These are phyloP conservation scores for Ogataea kodamae DNA, from an alignment of 805 yeast genomes.

Conservation along the genomic window DNA sequence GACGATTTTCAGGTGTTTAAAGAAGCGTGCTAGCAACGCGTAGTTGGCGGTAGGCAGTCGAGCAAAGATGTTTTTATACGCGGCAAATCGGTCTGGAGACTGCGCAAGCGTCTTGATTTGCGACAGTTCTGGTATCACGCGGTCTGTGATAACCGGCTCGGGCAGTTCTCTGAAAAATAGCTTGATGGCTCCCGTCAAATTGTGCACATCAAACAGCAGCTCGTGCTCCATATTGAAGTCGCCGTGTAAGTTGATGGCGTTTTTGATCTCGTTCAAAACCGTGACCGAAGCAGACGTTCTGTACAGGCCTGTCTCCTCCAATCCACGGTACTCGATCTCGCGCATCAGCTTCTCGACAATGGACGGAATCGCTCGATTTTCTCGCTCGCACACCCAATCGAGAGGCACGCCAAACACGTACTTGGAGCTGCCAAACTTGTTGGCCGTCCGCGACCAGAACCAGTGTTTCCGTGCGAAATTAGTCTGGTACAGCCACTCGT, in stretches of 20 bases:
- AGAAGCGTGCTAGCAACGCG: conserved; percentile 61
- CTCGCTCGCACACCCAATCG: conserved; percentile 69
- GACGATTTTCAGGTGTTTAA: conserved; percentile 67
- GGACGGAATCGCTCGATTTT: conserved; percentile 56
- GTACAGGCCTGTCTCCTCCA: conserved; percentile 88
- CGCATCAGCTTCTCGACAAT: conserved; percentile 63
- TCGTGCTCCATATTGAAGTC: conserved; percentile 42
- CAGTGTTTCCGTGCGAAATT: conserved; percentile 51
- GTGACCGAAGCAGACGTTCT: conserved; percentile 58
- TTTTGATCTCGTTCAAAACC: conserved; percentile 42
- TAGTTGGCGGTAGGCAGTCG: conserved; percentile 64
- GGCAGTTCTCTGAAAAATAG: conserved; percentile 82
- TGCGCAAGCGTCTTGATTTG: conserved; percentile 27
- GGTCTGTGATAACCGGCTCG: conserved; percentile 71
- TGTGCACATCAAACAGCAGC: conserved; percentile 65
- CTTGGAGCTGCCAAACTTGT: conserved; percentile 20
- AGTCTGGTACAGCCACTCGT: conserved; percentile 64
- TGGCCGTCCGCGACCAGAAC: conserved; percentile 43
- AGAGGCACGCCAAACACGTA: conserved; percentile 84
- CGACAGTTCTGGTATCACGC: conserved; percentile 58
- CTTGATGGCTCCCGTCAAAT: conserved; percentile 85
- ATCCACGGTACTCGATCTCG: conserved; percentile 81
- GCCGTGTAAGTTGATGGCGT: conserved; percentile 45
- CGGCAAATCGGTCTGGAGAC: conserved; percentile 23
- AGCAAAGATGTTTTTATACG: conserved; percentile 25